Evolutionary conservation across 805 yeast species (phyloP).

Genomic region (Sungouiozyma intestinalis): DNA sequence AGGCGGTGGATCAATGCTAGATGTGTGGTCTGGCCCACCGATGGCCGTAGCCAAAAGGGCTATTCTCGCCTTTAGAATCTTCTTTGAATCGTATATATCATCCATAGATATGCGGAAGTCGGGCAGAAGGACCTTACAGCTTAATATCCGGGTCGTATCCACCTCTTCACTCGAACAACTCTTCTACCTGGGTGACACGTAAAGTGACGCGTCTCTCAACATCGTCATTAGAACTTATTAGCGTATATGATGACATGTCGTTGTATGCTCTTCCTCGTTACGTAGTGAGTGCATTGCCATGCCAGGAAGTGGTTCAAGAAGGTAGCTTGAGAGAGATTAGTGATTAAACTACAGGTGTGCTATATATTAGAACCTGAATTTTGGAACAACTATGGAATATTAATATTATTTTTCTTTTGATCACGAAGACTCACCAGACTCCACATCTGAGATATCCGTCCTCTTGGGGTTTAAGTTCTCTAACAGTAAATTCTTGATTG

Average conservation of each 20-base stretch:
- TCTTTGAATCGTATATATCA: conserved; percentile 9
- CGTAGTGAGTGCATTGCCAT: neutral
- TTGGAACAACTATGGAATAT: no score
- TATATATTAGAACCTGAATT: no score
- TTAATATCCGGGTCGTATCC: no score
- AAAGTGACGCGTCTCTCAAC: neutral
- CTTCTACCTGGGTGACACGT: neutral
- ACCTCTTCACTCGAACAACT: no score
- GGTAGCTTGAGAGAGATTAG: no score
- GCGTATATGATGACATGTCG: conserved; percentile 2
- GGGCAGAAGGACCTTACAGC: no score
- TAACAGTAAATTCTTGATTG: conserved; percentile 36
- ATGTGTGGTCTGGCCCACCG: conserved; percentile 76
- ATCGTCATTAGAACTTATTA: neutral
- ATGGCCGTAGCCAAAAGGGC: conserved; percentile 76
- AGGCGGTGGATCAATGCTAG: conserved; percentile 36
- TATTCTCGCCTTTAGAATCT: conserved; percentile 55
- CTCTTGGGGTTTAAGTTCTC: conserved; percentile 11
- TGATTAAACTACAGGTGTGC: no score
- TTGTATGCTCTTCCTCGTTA: neutral
- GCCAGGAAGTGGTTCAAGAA: no score
- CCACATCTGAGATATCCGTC: neutral
- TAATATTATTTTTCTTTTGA: no score
- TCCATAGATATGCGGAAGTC: neutral
- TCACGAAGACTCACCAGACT: neutral